A percentile compares a stretch with the other conserved stretches of the same genome.
Conservation (phyloP, 225 moss, liverwort and hornwort genomes). For the Physcomitrellopsis africana region DNA sequence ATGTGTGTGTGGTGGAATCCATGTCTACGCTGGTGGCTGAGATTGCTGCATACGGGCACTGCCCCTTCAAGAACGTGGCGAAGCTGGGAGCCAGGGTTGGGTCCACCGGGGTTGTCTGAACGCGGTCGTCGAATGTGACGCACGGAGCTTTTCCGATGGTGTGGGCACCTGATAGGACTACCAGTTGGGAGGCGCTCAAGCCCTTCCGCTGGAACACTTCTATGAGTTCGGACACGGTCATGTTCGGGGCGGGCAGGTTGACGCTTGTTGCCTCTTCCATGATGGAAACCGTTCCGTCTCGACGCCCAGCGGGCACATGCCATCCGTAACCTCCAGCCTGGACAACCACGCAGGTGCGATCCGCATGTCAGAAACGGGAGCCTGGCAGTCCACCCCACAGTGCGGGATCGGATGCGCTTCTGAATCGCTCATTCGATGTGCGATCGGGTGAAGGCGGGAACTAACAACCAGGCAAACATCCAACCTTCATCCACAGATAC, state of each 20-base stretch:
- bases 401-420: no score
- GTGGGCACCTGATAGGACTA: slow-evolving; percentile 40
- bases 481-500: no score
- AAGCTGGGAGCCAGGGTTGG: slow-evolving; percentile 25
- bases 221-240: slow-evolving; percentile 29
- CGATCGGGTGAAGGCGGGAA: no score
- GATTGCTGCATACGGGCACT: slow-evolving; percentile 5
- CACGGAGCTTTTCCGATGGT: slow-evolving; percentile 38
- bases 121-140: slow-evolving; percentile 13
- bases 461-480: no score
- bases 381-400: no score
- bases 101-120: slow-evolving; percentile 18
- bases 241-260: slow-evolving; percentile 21
- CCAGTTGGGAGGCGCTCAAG: slow-evolving; percentile 28
- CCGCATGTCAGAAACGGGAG: no score
- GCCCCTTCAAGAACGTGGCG: slow-evolving; percentile 21
- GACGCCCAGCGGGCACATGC: slow-evolving; percentile 31
- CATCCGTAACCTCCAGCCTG: slow-evolving; percentile 28
- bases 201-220: slow-evolving; percentile 27
- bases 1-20: slow-evolving; percentile 29
- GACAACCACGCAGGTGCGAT: not conserved
- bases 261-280: not conserved
- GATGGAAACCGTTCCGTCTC: slow-evolving; percentile 36
- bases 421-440: no score
- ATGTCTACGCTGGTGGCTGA: not conserved